Conservation (phyloP, 2,329 filamentous ascomycete species). For the Fusarium coicis region DNA sequence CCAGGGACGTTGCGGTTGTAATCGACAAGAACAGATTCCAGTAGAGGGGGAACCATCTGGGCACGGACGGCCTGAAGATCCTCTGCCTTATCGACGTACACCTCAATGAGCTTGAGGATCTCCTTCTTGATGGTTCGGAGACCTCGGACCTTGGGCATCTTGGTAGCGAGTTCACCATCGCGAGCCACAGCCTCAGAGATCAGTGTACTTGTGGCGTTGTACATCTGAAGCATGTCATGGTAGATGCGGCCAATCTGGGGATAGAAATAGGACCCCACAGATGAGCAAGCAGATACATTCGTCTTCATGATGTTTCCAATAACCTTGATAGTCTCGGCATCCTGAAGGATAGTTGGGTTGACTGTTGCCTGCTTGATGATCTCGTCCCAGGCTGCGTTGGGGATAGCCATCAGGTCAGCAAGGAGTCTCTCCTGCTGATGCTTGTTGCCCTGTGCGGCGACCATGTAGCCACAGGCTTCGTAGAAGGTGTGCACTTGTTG, state of each 20-base stretch:
- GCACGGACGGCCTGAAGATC: constrained; percentile 92
- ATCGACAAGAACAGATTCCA: constrained; percentile 93
- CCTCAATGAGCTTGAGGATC: constrained; percentile 97
- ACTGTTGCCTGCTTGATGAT: constrained; percentile 90
- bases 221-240: constrained; percentile 99
- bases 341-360: constrained; percentile 87
- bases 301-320: constrained; percentile 99
- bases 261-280: constrained; percentile 97
- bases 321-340: constrained; percentile 95
- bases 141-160: constrained; percentile 96
- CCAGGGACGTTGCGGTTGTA: constrained; percentile 98
- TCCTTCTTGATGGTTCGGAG: constrained; percentile 99
- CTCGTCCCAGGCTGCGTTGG: constrained; percentile 93
- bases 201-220: constrained; percentile 93
- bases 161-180: constrained; percentile 92
- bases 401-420: constrained; percentile 89
- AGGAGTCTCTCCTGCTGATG: constrained; percentile 92
- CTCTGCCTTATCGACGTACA: constrained; percentile 97
- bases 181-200: constrained; percentile 92
- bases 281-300: constrained; percentile 97
- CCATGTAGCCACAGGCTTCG: constrained; percentile 99
- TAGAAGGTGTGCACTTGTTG: constrained; percentile 99
- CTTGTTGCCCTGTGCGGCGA: constrained; percentile 96
- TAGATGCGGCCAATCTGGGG: constrained; percentile 98
- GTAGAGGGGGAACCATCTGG: constrained; percentile 93